Base-by-base conservation (phyloP, 2,329 filamentous ascomycete genomes). In the Aspergillus thermomutatus region DNA sequence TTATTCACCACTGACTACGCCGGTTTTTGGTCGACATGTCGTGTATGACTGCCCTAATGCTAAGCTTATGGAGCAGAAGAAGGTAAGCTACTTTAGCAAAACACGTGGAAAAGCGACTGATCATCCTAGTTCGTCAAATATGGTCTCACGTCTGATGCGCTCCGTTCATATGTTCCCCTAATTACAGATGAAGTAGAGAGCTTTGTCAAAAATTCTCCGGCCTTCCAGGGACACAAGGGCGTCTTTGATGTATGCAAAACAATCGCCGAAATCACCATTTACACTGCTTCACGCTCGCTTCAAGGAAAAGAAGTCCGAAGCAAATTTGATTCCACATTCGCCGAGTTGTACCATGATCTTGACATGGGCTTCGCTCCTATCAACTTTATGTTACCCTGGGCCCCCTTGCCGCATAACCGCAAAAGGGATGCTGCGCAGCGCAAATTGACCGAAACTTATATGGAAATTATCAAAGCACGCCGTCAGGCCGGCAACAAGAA, bases 51-150 rank as follows among this genome's bases (percentile, higher is more conserved):
- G 91, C 77, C 90, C 91, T 45, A 95, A 95, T 72, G 82, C 90
- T 57, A 95, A 95, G 77, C 83, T 96, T 70, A 95, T 96, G 91
- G 91, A 96, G 79, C 91, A 96, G 81, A 96, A 96, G 81, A 94
- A 93, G 85, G 90, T 92, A 73, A 60, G 76, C 55, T 49, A 47
- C 19, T n/a, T 46, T 19, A 8, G 25, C n/a, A 27, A n/a, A 25
- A 1, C 4, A 27, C 40, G 2, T 3, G 8, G 2, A 40, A 14
- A 61, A 66, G 40, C 68, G 53, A 77, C 74, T 57, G 28, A 58
- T 28, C 3, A 23, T 17, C 47, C 19, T 60, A 79, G 76, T 86
- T 87, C 63, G 82, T 87, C 75, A 87, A 87, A 72, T 87, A 82
- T 57, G 84, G 84, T 55, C 80, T 87, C 52, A 86, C 84, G 1